Evolutionary conservation across 768 basidiomycete species (phyloP).

Genomic region (Piloderma croceum): DNA sequence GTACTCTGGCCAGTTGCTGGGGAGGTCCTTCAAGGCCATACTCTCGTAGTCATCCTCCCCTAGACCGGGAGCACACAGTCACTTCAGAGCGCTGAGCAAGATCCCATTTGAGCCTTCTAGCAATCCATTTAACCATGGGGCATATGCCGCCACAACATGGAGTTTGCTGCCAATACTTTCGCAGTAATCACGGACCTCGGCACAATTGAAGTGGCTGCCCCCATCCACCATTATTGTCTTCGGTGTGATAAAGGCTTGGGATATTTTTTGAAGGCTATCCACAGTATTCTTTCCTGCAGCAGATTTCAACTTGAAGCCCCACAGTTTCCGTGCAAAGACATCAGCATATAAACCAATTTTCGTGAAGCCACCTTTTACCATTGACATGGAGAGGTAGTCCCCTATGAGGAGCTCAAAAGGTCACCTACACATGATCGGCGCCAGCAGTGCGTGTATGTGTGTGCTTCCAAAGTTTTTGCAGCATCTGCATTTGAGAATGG

Average conservation of each 20-base stretch:
- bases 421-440: slow-evolving; percentile 23
- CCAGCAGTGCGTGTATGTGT: too few relatives aligned
- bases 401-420: slow-evolving; percentile 35
- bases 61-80: slow-evolving; percentile 17
- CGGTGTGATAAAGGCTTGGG: slow-evolving; percentile 1
- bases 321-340: slow-evolving; percentile 10
- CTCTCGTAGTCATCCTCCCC: too few relatives aligned
- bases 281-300: too few relatives aligned
- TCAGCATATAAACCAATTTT: slow-evolving; percentile 20
- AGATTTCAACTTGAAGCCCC: too few relatives aligned
- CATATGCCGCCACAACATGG: slow-evolving; percentile 9
- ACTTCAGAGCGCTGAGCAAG: slow-evolving; percentile 13
- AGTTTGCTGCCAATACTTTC: slow-evolving; percentile 9
- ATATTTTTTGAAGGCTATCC: too few relatives aligned
- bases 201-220: slow-evolving; percentile 19
- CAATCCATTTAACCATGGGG: too few relatives aligned
- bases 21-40: too few relatives aligned
- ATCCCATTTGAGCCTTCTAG: slow-evolving; percentile 21
- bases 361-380: slow-evolving; percentile 14
- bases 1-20: too few relatives aligned
- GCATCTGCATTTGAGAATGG: slow-evolving; percentile 15
- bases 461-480: too few relatives aligned
- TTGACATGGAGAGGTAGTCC: slow-evolving; percentile 24
- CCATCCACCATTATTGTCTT: slow-evolving; percentile 21
- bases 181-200: too few relatives aligned